These are phyloP conservation scores for Megacollybia marginata DNA, from an alignment of 768 basidiomycete genomes.

Conservation along the genomic window DNA sequence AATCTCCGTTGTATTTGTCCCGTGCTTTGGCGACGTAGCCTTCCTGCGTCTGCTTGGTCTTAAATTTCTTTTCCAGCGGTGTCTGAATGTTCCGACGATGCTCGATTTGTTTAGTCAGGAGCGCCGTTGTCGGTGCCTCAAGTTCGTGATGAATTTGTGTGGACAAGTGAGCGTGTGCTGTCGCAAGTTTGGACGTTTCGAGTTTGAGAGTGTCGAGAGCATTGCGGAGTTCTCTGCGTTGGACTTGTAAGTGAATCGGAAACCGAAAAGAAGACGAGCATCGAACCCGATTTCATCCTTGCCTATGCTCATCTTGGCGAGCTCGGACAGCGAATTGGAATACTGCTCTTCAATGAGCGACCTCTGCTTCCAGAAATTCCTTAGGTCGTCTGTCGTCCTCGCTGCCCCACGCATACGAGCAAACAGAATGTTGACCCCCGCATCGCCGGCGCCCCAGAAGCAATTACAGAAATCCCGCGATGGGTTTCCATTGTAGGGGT, in stretches of 20 bases:
- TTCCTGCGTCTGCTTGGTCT: slow-evolving; percentile 83
- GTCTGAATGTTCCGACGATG: slow-evolving; percentile 70
- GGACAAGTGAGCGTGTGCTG: slow-evolving; percentile 66
- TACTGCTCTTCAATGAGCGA: slow-evolving; percentile 94
- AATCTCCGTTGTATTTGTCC: slow-evolving; percentile 91
- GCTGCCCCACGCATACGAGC: slow-evolving; percentile 81
- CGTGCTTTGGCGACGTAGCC: slow-evolving; percentile 80
- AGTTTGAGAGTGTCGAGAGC: slow-evolving; percentile 71
- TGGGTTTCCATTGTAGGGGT: slow-evolving; percentile 29
- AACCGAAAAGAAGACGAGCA: neutral
- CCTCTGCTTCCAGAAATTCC: slow-evolving; percentile 92
- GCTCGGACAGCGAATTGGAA: slow-evolving; percentile 72
- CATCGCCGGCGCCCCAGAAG: slow-evolving; percentile 88
- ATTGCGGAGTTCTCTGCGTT: slow-evolving; percentile 65
- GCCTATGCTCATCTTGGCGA: slow-evolving; percentile 72
- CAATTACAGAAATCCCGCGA: slow-evolving; percentile 91
- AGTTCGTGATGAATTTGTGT: slow-evolving; percentile 70
- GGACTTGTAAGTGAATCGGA: slow-evolving; percentile 12
- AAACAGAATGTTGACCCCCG: slow-evolving; percentile 85
- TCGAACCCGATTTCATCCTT: slow-evolving; percentile 92
- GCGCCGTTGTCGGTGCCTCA: slow-evolving; percentile 55
- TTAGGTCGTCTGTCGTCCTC: slow-evolving; percentile 84
- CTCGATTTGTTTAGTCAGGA: slow-evolving; percentile 57
- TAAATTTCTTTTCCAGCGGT: slow-evolving; percentile 84
- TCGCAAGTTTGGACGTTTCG: slow-evolving; percentile 81